These are phyloP conservation scores for Emergomyces orientalis DNA, from an alignment of 2,329 filamentous ascomycete genomes.

Conservation along the genomic window DNA sequence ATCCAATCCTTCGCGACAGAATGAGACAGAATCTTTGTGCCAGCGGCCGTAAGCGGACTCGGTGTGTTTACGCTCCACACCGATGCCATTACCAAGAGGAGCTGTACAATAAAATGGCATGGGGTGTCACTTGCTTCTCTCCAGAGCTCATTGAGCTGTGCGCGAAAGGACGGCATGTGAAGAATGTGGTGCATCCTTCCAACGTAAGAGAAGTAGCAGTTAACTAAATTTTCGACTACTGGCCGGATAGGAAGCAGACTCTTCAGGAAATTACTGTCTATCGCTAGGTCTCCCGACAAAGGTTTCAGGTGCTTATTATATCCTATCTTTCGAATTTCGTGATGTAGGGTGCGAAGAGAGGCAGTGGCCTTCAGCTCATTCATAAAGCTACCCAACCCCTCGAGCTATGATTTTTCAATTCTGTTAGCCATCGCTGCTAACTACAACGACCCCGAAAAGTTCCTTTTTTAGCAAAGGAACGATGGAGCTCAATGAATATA, in stretches of 20 bases:
- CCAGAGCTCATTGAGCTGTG: slow-evolving; percentile 32
- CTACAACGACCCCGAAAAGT: not conserved
- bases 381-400: slow-evolving; percentile 30
- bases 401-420: slow-evolving; percentile 25
- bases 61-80: slow-evolving; percentile 25
- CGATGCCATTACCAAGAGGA: slow-evolving; percentile 31
- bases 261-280: slow-evolving; percentile 24
- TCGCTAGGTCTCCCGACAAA: slow-evolving; percentile 25
- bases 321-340: slow-evolving; percentile 27
- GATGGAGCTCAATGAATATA: not conserved
- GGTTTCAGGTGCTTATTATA: slow-evolving; percentile 15
- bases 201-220: slow-evolving; percentile 32
- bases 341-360: slow-evolving; percentile 27
- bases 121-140: slow-evolving; percentile 22
- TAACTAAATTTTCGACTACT: slow-evolving; percentile 30
- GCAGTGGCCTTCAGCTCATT: slow-evolving; percentile 30
- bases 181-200: slow-evolving; percentile 34
- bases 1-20: slow-evolving; percentile 56
- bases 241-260: slow-evolving; percentile 28
- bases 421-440: not conserved
- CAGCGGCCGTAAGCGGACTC: slow-evolving; percentile 1
- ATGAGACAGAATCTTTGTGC: slow-evolving; percentile 12
- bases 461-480: not conserved
- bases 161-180: slow-evolving; percentile 34
- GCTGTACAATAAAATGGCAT: slow-evolving; percentile 27